phyloP scores from a whole-genome alignment of 2,329 filamentous ascomycete species.

The Berkeleyomyces basicola region DNA sequence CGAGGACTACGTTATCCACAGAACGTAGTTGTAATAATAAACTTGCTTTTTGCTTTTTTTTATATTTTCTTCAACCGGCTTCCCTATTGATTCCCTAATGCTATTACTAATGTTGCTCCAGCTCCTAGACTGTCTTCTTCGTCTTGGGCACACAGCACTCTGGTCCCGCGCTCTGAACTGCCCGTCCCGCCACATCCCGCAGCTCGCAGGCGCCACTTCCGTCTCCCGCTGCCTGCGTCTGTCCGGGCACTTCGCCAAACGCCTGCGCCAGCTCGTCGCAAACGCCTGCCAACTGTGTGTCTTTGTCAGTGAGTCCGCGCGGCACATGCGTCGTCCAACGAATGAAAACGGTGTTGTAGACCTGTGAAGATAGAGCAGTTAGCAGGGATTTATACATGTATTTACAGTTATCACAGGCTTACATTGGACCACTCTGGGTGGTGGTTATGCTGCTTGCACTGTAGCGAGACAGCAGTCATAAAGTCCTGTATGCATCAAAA shows the following conservation, averaged over 20 bases:
- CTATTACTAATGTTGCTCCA: neutral
- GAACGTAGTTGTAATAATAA: conserved; percentile 15
- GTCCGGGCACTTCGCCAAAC: conserved; percentile 31
- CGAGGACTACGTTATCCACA: conserved; percentile 10
- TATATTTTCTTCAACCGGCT: neutral
- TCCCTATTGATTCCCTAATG: neutral
- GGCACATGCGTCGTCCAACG: conserved; percentile 60
- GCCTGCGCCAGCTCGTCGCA: conserved; percentile 43
- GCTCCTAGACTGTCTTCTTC: conserved; percentile 2
- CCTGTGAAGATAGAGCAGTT: conserved; percentile 23
- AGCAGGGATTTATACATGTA: neutral
- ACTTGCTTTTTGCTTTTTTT: conserved; percentile 3
- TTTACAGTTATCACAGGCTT: conserved; percentile 16
- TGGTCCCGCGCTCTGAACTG: conserved; percentile 25
- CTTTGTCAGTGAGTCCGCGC: conserved; percentile 45
- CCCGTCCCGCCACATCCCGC: conserved; percentile 30
- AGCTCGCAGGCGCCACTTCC: conserved; percentile 20
- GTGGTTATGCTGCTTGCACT: conserved; percentile 52
- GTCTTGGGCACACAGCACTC: conserved; percentile 39
- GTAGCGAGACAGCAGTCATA: conserved; percentile 53
- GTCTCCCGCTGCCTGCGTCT: conserved; percentile 18
- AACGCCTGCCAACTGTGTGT: conserved; percentile 42
- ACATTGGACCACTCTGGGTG: conserved; percentile 67
- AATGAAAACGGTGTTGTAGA: conserved; percentile 54
- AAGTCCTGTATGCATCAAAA: conserved; percentile 31